Base-by-base conservation (phyloP, 2,329 filamentous ascomycete species). In the Ceratocystis alfenasii region DNA sequence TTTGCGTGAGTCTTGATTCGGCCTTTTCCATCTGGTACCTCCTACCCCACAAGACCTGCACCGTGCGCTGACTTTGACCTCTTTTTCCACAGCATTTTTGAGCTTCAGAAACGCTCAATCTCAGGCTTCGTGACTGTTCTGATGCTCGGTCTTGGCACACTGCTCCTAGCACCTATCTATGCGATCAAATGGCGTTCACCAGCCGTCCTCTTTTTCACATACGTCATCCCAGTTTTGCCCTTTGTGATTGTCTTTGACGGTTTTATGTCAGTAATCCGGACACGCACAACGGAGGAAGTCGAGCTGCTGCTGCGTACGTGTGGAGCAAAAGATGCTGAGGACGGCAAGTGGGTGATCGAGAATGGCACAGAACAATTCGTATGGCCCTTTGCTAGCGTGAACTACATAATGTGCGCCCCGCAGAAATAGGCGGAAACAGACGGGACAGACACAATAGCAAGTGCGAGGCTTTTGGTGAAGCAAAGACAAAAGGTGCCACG, bases 211-310 rank as follows among this genome's bases (percentile, higher is more conserved):
- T 76, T 89, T 70, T 88, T 87, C 71, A 85, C 85, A 4, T 90
- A 86, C 71, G 68, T 84, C 1, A 71, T 89, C 6, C 88, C 87
- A 0, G 75, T 90, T 12, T 74, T 90, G 17, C 87, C 88, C 0
- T 81, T 87, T 68, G 82, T 88, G 7, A 75, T 89, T 20, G 79
- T 84, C 0, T 86, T 87, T 70, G 88, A 91, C 73, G 88, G 88
- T 1, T 76, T 83, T 66, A 79, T 90, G 61, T 89, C 85, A 8
- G 82, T 82, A 48, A 72, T 90, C 69, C 77, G 88, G 55, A 88
- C 87, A 5, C 80, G 88, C 65, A 88, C 83, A 3, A 79, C 85
- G 0, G 79, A 81, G 15, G 88, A 91, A 74, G 81, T 89, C 4
- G 76, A 85, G 72, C 72, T 72, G 0, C 72, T 91, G 69, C 73